These are phyloP conservation scores for Sphaerulina vaccinii DNA, from an alignment of 2,329 filamentous ascomycete species.

Conservation along the genomic window DNA sequence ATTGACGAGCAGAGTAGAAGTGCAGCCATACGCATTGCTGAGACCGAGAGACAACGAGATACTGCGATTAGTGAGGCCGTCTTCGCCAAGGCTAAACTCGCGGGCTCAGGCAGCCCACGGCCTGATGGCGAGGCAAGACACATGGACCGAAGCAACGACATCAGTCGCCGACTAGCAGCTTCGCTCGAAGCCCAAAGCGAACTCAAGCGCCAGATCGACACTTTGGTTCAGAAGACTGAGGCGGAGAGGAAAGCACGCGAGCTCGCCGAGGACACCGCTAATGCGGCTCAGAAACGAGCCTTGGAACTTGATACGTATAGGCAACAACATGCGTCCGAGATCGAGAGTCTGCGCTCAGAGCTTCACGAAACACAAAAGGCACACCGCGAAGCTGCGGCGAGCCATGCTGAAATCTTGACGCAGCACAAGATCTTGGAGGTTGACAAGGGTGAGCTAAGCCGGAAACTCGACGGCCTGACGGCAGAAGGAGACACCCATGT, in stretches of 20 bases:
- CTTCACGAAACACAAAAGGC: slow-evolving; percentile 76
- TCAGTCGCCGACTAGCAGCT: slow-evolving; percentile 78
- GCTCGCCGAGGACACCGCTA: slow-evolving; percentile 82
- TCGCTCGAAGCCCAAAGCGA: slow-evolving; percentile 77
- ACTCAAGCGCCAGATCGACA: slow-evolving; percentile 73
- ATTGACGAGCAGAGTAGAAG: slow-evolving; percentile 84
- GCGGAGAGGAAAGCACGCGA: slow-evolving; percentile 78
- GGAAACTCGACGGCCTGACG: slow-evolving; percentile 65
- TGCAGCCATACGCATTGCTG: slow-evolving; percentile 85
- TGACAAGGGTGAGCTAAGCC: slow-evolving; percentile 77
- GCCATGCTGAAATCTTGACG: slow-evolving; percentile 72
- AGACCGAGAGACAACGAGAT: slow-evolving; percentile 92
- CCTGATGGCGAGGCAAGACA: slow-evolving; percentile 52
- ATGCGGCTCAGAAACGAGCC: slow-evolving; percentile 78
- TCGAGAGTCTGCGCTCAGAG: slow-evolving; percentile 82
- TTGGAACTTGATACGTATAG: slow-evolving; percentile 79
- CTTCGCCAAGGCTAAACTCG: slow-evolving; percentile 89
- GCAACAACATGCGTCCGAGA: slow-evolving; percentile 78
- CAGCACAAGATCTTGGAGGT: slow-evolving; percentile 72
- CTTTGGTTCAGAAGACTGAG: slow-evolving; percentile 67
- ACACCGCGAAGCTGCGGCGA: slow-evolving; percentile 76
- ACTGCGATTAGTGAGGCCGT: slow-evolving; percentile 91
- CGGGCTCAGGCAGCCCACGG: slow-evolving; percentile 65
- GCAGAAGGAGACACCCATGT: slow-evolving; percentile 68
- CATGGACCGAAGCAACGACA: slow-evolving; percentile 68